Evolutionary conservation across 495 filamentous ascomycete species (phyloP).

Genomic region (Penicillium roqueforti): DNA sequence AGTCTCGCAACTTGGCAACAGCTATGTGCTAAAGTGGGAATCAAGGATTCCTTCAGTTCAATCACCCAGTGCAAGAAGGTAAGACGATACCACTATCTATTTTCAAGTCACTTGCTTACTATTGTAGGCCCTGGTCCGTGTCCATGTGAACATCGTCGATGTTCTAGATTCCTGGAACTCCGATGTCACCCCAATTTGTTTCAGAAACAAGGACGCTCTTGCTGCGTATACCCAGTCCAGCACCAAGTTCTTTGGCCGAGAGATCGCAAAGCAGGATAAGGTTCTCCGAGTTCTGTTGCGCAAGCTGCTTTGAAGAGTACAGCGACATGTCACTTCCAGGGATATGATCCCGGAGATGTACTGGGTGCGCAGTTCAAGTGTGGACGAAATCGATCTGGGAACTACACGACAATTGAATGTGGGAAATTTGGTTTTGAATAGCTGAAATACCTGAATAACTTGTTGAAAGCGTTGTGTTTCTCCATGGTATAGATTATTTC

Average conservation of each 20-base stretch:
- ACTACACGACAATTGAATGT: too few relatives aligned
- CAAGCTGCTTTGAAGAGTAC: neutral
- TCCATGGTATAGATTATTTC: too few relatives aligned
- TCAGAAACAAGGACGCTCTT: conserved; percentile 28
- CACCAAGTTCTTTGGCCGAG: conserved; percentile 31
- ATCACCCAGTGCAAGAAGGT: conserved; percentile 44
- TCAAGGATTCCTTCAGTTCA: conserved; percentile 22
- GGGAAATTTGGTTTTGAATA: too few relatives aligned
- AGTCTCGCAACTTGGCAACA: conserved; percentile 24
- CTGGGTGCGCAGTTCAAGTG: too few relatives aligned
- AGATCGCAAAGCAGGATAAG: conserved; percentile 35
- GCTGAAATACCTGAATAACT: too few relatives aligned
- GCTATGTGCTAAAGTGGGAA: conserved; percentile 31
- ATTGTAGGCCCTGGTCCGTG: conserved; percentile 21
- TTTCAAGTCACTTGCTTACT: neutral
- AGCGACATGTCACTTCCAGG: too few relatives aligned
- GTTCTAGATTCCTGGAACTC: conserved; percentile 42
- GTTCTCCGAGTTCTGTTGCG: conserved; percentile 41
- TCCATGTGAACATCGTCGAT: conserved; percentile 51
- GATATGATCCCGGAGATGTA: too few relatives aligned
- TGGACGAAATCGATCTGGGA: too few relatives aligned
- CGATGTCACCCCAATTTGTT: conserved; percentile 24
- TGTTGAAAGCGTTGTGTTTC: too few relatives aligned
- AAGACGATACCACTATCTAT: too few relatives aligned
- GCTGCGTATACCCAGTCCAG: conserved; percentile 33